Percentiles rank a stretch among this genome's conserved stretches.
Evolutionary conservation across 495 filamentous ascomycete species (phyloP).

Genomic region (Niebla homalea): DNA sequence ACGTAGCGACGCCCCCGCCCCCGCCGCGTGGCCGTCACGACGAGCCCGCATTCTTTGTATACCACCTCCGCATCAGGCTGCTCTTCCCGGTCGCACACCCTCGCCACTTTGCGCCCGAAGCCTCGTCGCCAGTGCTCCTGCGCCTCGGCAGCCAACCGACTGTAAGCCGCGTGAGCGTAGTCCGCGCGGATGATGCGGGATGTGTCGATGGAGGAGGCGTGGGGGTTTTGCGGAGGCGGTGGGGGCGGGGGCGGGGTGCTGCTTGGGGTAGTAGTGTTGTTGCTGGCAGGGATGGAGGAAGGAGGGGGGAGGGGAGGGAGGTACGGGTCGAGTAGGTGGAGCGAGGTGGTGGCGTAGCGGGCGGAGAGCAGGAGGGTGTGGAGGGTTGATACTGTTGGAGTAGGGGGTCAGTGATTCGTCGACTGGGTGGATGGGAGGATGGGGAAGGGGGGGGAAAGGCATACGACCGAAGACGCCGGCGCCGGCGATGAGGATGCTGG

Average conservation of each 20-base stretch:
- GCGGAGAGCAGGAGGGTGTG: slow-evolving; percentile 43
- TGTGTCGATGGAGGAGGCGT: slow-evolving; percentile 60
- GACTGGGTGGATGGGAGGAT: too few species aligned
- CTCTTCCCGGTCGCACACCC: neutral
- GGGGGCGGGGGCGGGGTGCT: neutral
- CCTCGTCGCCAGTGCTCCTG: slow-evolving; percentile 52
- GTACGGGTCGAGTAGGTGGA: slow-evolving; percentile 57
- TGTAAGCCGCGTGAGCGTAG: slow-evolving; percentile 63
- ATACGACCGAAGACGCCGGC: slow-evolving; percentile 64
- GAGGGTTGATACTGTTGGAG: slow-evolving; percentile 44
- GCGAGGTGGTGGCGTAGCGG: slow-evolving; percentile 37
- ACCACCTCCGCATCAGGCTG: slow-evolving; percentile 37
- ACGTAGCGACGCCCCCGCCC: slow-evolving; percentile 53
- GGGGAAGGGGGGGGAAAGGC: slow-evolving; percentile 17
- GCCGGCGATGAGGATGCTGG: slow-evolving; percentile 59
- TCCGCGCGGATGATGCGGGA: slow-evolving; percentile 73
- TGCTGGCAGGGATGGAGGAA: neutral
- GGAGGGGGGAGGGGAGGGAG: slow-evolving; percentile 42
- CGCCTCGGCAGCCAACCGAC: slow-evolving; percentile 51
- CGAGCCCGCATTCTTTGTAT: slow-evolving; percentile 64
- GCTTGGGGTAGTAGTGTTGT: neutral
- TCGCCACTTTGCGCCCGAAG: neutral
- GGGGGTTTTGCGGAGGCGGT: slow-evolving; percentile 29
- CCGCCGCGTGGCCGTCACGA: slow-evolving; percentile 42
- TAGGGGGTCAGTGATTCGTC: slow-evolving; percentile 2